Conservation (phyloP, 371 early-diverging fungal species). For the Mortierella sp. region DNA sequence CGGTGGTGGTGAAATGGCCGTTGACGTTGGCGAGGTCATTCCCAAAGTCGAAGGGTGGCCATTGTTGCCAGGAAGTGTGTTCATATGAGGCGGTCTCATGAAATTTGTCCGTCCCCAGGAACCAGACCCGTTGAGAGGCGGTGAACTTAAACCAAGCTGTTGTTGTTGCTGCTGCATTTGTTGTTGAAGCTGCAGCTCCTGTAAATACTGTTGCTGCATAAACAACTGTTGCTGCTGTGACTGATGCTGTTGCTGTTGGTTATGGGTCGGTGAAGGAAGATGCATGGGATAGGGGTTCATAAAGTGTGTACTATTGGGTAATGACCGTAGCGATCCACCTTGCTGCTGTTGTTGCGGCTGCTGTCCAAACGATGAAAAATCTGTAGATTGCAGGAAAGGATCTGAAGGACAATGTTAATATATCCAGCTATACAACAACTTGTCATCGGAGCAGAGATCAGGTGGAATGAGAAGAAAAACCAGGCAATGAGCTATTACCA, state of each 20-base stretch:
- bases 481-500: conserved; percentile 5
- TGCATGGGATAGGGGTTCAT: conserved; percentile 46
- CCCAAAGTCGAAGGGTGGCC: conserved; percentile 19
- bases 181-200: conserved; percentile 24
- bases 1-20: conserved; percentile 37
- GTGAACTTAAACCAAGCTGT: conserved; percentile 38
- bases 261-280: conserved; percentile 22
- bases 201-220: conserved; percentile 24
- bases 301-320: conserved; percentile 30
- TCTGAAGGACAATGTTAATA: conserved; percentile 1
- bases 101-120: conserved; percentile 40
- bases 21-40: conserved; percentile 24
- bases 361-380: conserved; percentile 32
- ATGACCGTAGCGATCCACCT: conserved; percentile 29
- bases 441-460: too few species aligned
- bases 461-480: too few species aligned
- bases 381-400: conserved; percentile 37
- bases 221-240: conserved; percentile 35
- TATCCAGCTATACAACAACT: not conserved
- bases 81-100: conserved; percentile 39
- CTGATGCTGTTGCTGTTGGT: conserved; percentile 25
- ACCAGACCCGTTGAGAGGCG: conserved; percentile 35
- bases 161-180: conserved; percentile 33
- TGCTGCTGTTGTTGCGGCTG: conserved; percentile 29
- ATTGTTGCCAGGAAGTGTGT: conserved; percentile 3